A percentile compares a stretch with the other conserved stretches of the same genome.
Conservation (phyloP, 2,329 filamentous ascomycete species). For the Torrubiella hemipterigena region DNA sequence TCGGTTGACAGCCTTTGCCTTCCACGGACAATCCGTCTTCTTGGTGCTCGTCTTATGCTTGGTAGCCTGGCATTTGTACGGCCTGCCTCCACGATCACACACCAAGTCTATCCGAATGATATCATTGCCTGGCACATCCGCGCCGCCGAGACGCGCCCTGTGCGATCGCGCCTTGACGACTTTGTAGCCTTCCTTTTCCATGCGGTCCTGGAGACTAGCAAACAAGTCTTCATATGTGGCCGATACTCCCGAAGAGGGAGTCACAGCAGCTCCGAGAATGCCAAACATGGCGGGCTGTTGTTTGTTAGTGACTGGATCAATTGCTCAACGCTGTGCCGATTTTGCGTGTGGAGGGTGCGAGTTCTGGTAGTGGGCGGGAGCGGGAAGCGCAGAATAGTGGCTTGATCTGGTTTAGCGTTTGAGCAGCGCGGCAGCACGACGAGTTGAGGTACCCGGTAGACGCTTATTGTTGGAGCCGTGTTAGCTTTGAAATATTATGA, state of each 20-base stretch:
- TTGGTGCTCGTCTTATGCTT: constrained; percentile 33
- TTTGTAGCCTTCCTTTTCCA: constrained; percentile 32
- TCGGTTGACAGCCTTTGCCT: constrained; percentile 30
- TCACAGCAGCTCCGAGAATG: constrained; percentile 26
- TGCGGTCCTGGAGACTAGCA: constrained; percentile 24
- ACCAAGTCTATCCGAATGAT: constrained; percentile 32
- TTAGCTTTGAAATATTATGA: too few species aligned
- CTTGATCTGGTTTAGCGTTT: too few species aligned
- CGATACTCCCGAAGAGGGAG: constrained; percentile 23
- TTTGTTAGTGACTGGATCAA: constrained; percentile 13
- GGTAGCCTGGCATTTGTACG: constrained; percentile 30
- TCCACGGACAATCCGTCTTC: constrained; percentile 33
- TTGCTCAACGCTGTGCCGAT: constrained; percentile 15
- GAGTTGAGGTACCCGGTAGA: too few species aligned
- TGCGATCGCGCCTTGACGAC: constrained; percentile 32
- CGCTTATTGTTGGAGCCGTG: too few species aligned
- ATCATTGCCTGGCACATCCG: constrained; percentile 27
- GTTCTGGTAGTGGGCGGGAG: constrained; percentile 1
- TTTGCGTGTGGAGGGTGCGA: not conserved
- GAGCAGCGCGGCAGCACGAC: too few species aligned
- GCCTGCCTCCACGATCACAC: constrained; percentile 30
- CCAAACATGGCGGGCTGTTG: constrained; percentile 25
- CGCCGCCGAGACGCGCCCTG: constrained; percentile 26
- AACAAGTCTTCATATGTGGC: constrained; percentile 29
- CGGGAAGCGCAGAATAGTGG: too few species aligned